Evolutionary conservation across 208 protist genomes (phyloP), one percentile per base, ranked within the genome.

Genomic region (Crithidia sp.): DNA sequence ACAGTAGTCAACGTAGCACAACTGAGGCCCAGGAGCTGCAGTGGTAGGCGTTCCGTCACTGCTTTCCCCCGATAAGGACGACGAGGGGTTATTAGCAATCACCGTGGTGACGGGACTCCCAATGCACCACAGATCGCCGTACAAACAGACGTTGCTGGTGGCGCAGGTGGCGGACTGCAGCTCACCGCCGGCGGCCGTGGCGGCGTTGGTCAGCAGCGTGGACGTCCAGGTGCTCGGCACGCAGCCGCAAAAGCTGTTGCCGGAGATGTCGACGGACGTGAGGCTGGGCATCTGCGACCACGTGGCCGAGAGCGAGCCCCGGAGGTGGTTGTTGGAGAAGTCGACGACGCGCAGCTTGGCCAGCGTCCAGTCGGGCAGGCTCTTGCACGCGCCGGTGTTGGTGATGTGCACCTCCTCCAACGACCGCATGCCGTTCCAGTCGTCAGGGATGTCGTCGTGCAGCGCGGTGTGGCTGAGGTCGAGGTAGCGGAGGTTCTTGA

Each of bases 351-450:
- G 41, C 41, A 64, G 12, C 59, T 7, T 14, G 41, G 14, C 43
- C 13, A 17, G 12, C 47, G 4, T 56, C 6, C 28, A 61, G 57
- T 61, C 17, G 9, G 45, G 45, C 45, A 49, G 44, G 62, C 49
- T 2, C 4, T 13, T 4, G 60, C n/a, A 69, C 44, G 39, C 60
- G 19, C 13, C 17, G 45, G 45, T 49, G 12, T 49, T 49, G 7
- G 7, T 49, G 45, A 49, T 49, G 40, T 36, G 44, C n/a, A 67
- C n/a, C 12, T 10, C 55, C 17, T 55, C 19, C 57, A 75, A 53
- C 8, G 10, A n/a, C 14, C 5, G 19, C 70, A 75, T 75, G 58
- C 60, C 52, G 61, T 40, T 52, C 70, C 70, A 75, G 50, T 36
- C 13, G 36, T 41, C 37, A 7, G 70, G 70, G 19, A 75, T 43